Percentiles rank a stretch among this genome's conserved stretches.
Conservation (phyloP, 352 stramenopile species). For the Phytophthora megakarya region DNA sequence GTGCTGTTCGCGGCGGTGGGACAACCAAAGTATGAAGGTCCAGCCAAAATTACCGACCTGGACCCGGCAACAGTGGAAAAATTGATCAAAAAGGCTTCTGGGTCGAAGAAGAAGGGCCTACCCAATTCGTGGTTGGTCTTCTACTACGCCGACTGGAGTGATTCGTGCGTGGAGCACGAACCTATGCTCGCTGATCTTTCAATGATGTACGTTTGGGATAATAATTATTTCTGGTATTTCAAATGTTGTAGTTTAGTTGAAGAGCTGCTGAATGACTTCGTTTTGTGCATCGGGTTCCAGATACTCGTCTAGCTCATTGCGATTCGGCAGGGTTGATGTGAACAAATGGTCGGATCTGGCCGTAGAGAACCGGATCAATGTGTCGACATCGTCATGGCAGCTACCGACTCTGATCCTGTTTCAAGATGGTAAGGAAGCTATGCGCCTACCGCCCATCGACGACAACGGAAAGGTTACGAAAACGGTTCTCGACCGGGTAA, state of each 20-base stretch:
- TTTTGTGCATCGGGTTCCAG: slow-evolving; percentile 27
- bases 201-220: slow-evolving; percentile 40
- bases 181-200: slow-evolving; percentile 75
- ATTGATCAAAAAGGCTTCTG: slow-evolving; percentile 42
- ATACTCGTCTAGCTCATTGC: slow-evolving; percentile 52
- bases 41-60: slow-evolving; percentile 54
- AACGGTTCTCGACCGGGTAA: slow-evolving; percentile 64
- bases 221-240: slow-evolving; percentile 4
- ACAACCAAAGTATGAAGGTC: slow-evolving; percentile 67
- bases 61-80: slow-evolving; percentile 56
- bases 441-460: slow-evolving; percentile 63
- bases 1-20: slow-evolving; percentile 66
- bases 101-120: slow-evolving; percentile 32
- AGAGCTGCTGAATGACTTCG: neutral
- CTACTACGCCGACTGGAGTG: slow-evolving; percentile 76
- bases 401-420: slow-evolving; percentile 81
- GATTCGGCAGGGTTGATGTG: slow-evolving; percentile 73
- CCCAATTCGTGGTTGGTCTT: slow-evolving; percentile 72
- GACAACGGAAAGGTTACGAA: slow-evolving; percentile 58
- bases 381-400: slow-evolving; percentile 68
- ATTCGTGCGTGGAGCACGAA: slow-evolving; percentile 75
- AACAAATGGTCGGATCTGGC: slow-evolving; percentile 70
- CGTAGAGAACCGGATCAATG: slow-evolving; percentile 59
- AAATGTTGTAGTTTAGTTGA: neutral
- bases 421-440: slow-evolving; percentile 57